Evolutionary conservation across 257 asterid species (phyloP), one percentile per base, ranked within the genome.

Genomic region (Verbena officinalis): DNA sequence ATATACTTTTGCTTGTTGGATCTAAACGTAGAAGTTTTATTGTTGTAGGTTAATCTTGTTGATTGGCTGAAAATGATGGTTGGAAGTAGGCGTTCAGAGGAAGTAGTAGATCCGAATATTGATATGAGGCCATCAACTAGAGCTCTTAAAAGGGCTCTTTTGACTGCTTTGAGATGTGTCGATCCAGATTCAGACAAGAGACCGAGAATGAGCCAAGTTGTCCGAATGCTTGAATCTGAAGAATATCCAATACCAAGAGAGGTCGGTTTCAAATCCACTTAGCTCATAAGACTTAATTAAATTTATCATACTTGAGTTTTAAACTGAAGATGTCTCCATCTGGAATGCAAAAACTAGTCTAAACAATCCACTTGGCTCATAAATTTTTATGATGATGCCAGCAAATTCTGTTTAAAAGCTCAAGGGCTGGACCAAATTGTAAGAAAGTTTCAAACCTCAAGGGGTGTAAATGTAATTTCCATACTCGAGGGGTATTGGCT

Each of bases 21-120:
- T 12, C 1, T 27, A 27, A 27, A 2, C 5, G 2, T 11, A 10
- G 11, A 55, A 16, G 24, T 19, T 20, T 36, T 22, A 48, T 12
- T 66, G 40, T 20, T 44, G 51, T 80, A 91, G 98, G 97, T 92
- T 70, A 93, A 93, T 83, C 89, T 90, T 64, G 99, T 93, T 4
- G 97, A 93, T 69, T 93, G 99, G 97, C 83, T 93, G 81, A 90
- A 93, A 76, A 87, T 84, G 91, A 93, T 90, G 99, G 97, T 93
- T 15, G 99, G 99, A 50, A 84, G 71, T 67, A 81, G 90, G 81
- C 93, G 95, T 0, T 90, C 97, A 0, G 99, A 90, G 84, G 99
- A 93, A 78, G 97, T 90, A 67, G 94, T 90, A 15, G 99, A 93
- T 68, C 96, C 99, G 27, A 83, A 82, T 75, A 85, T 93, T 13